Evolutionary conservation across 192 early-diverging fungal genomes (phyloP), one percentile per base, ranked within the genome.

Genomic region (Paraglomus brasilianum): DNA sequence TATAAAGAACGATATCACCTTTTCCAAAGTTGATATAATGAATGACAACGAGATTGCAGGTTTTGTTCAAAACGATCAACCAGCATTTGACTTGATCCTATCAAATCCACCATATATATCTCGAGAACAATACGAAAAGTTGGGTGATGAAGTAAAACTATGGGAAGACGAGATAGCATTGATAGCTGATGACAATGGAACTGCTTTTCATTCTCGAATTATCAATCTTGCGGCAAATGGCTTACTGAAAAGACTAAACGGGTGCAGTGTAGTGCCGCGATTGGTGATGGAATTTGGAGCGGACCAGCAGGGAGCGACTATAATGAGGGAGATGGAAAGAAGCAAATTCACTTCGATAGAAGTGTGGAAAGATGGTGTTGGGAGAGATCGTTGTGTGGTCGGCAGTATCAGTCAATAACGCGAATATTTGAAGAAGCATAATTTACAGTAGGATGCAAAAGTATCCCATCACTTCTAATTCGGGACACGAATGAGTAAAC

Each of bases 61-160:
- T 38, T 47, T 50, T 7, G 5, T 38, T 21, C 11, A 57, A 46
- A 36, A 66, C 15, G 36, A 72, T 15, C 36, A 11, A 17, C 6
- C 61, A 3, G 47, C 64, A 11, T 91, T 83, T 72, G 85, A 96
- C 63, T 69, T 95, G 38, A 78, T 98, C n/a, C 85, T 94, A 0
- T 83, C 89, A 17, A 98, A 98, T 75, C 96, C 96, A 24, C 96
- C 96, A 0, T 96, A 98, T 71, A 84, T 98, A 40, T 79, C 93
- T 0, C 77, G 75, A 4, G 59, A 72, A 2, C 93, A 96, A 69
- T 92, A 92, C 57, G 66, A 66, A 0, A 58, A 50, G 2, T 74
- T 98, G 4, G 89, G 88, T 5, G 77, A 87, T 2, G 85, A 86
- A 52, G 92, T 98, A 1, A 81, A 81, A n/a, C 79, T 84, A 30